Conservation (phyloP, 495 filamentous ascomycete species). For the Glutinoglossum americanum region DNA sequence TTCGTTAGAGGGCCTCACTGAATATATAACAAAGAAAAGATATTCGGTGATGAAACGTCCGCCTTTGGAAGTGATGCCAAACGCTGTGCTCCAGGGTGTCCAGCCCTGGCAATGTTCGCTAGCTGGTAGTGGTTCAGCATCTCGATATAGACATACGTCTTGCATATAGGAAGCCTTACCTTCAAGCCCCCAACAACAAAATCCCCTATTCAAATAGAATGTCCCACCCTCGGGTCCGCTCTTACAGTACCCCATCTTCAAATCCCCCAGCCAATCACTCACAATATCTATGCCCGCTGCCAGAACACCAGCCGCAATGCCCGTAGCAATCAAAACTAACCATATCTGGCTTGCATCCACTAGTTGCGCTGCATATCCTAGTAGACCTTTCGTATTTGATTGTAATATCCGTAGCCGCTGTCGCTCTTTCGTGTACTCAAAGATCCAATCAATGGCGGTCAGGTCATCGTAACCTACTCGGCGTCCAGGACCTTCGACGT, state of each 20-base stretch:
- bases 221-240: slow-evolving; percentile 49
- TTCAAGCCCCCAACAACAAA: slow-evolving; percentile 85
- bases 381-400: slow-evolving; percentile 42
- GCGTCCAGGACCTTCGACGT: slow-evolving; percentile 72
- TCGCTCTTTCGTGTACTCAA: slow-evolving; percentile 92
- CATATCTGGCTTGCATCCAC: slow-evolving; percentile 79
- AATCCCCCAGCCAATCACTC: slow-evolving; percentile 84
- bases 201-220: slow-evolving; percentile 76
- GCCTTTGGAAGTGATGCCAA: slow-evolving; percentile 38
- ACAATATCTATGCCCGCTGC: slow-evolving; percentile 79
- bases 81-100: slow-evolving; percentile 60
- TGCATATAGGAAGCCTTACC: slow-evolving; percentile 21
- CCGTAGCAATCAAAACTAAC: slow-evolving; percentile 62
- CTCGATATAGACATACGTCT: slow-evolving; percentile 1
- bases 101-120: slow-evolving; percentile 59
- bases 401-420: slow-evolving; percentile 61
- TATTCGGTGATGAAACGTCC: slow-evolving; percentile 70
- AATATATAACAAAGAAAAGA: slow-evolving; percentile 61
- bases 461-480: slow-evolving; percentile 90
- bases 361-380: slow-evolving; percentile 49
- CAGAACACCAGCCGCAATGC: slow-evolving; percentile 59
- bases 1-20: slow-evolving; percentile 28
- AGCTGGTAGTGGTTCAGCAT: slow-evolving; percentile 20
- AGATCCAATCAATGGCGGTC: slow-evolving; percentile 98
- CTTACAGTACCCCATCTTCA: slow-evolving; percentile 81